A percentile compares a stretch with the other conserved stretches of the same genome.
Conservation (phyloP, 2,329 filamentous ascomycete genomes). For the Penicillium brevicompactum region DNA sequence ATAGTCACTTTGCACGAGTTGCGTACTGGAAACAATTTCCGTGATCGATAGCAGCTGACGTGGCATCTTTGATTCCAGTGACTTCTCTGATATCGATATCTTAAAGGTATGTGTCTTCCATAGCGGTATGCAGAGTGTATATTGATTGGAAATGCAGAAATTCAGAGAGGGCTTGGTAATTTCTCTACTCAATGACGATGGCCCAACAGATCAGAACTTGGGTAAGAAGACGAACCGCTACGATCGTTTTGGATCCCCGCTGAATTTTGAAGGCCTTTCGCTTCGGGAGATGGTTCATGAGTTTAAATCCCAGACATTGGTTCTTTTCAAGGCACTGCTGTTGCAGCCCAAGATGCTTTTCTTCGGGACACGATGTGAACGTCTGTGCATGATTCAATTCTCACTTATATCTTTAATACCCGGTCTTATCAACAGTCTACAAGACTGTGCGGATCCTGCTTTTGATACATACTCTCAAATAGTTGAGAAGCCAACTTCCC, state of each 20-base stretch:
- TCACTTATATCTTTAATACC: constrained; percentile 94
- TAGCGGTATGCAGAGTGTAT: neutral
- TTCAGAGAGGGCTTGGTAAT: constrained; percentile 84
- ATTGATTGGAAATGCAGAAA: constrained; percentile 52
- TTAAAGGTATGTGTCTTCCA: constrained; percentile 55
- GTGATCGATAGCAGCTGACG: constrained; percentile 4
- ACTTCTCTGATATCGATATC: constrained; percentile 91
- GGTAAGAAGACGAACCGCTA: constrained; percentile 55
- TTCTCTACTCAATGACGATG: constrained; percentile 63
- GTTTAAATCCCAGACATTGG: constrained; percentile 91
- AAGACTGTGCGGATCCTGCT: constrained; percentile 93
- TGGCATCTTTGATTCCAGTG: constrained; percentile 45
- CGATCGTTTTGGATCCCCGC: neutral
- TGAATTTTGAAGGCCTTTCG: constrained; percentile 58
- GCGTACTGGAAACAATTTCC: neutral
- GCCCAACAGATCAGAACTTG: constrained; percentile 81
- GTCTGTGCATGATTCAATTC: constrained; percentile 97
- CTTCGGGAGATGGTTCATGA: constrained; percentile 89
- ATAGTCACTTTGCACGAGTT: neutral
- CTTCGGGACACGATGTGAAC: constrained; percentile 94
- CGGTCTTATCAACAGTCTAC: constrained; percentile 83
- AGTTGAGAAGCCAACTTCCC: constrained; percentile 74
- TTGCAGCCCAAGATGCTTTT: constrained; percentile 99
- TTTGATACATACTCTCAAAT: constrained; percentile 80
- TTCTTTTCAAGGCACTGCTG: constrained; percentile 89